Base-by-base conservation (phyloP, 306 rosid species). In the Trichosanthes cucumerina region DNA sequence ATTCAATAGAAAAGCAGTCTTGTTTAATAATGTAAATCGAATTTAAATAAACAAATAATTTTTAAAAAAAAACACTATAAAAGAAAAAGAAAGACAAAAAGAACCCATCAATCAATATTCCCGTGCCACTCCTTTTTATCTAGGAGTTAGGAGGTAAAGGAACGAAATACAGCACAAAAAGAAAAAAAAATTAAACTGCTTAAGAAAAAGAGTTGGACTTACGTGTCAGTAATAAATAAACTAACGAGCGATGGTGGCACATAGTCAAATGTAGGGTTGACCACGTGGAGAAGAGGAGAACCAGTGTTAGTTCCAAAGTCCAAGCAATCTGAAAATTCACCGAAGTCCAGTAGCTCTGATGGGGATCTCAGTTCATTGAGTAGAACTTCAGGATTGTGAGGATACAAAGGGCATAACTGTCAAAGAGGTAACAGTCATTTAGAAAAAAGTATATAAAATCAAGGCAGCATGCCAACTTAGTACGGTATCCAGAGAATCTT, bases 301-400 rank as follows among this genome's bases (percentile, higher is more conserved):
- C 93, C 97, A 78, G 88, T 75, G 74, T 82, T 89, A 86, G 85
- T 87, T 81, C 93, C 90, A 69, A 86, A 88, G 82, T 95, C 97
- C 97, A 95, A 75, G 86, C 90, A 89, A 85, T 95, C 99, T 41
- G 99, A 95, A 85, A 95, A 92, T 66, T 95, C 97, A 81, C 99
- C 99, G 79, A 95, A 92, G 86, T 95, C 97, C 76, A 95, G 98
- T 75, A 92, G 90, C 88, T 95, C 99, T 65, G 97, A 91, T 19
- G 99, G 99, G 79, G 99, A 95, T 84, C 99, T 88, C 87, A 95
- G 86, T 85, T 92, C 98, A 81, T 92, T 95, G 81, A 95, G 78
- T 62, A 91, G 85, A 62, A 91, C 91, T 86, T 92, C 91, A 14
- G 99, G 99, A 85, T 95, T 89, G 91, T 95, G 97, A 0, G 99